Conservation (phyloP, 2,329 filamentous ascomycete species). For the Didymella segeticola region DNA sequence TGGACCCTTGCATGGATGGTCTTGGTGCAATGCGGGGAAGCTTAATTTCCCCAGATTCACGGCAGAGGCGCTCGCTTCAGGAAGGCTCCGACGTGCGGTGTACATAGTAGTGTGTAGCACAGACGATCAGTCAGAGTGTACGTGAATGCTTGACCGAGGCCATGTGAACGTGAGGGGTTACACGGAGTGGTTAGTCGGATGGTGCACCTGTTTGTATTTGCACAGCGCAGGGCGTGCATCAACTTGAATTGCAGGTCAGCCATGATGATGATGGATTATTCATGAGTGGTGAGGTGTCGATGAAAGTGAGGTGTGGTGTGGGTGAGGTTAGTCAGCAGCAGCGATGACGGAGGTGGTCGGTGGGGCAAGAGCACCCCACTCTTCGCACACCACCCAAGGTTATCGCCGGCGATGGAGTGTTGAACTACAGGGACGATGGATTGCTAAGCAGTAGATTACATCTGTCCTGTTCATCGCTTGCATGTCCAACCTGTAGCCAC, state of each 20-base stretch:
- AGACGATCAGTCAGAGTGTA: not conserved
- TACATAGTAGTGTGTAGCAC: not conserved
- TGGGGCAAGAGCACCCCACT: not conserved
- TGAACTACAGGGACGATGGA: not conserved
- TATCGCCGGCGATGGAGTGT: not conserved
- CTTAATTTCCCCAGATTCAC: slow-evolving; percentile 3
- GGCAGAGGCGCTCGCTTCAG: slow-evolving; percentile 7
- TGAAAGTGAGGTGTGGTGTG: too few relatives aligned
- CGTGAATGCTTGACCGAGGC: not conserved
- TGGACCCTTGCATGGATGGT: slow-evolving; percentile 1
- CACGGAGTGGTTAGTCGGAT: too few relatives aligned
- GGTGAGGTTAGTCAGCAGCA: not conserved
- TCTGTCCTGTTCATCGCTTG: not conserved
- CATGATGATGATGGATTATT: too few relatives aligned
- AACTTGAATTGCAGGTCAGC: too few relatives aligned
- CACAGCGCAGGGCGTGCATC: too few relatives aligned
- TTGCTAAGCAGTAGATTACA: slow-evolving; percentile 6
- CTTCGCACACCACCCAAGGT: too few relatives aligned
- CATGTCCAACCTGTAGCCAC: not conserved
- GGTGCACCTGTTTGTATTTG: too few relatives aligned
- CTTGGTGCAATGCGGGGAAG: slow-evolving; percentile 14
- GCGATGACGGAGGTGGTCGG: slow-evolving; percentile 5
- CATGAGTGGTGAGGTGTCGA: too few relatives aligned
- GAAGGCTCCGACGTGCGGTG: slow-evolving; percentile 6
- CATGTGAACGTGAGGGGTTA: slow-evolving; percentile 10